A percentile compares a stretch with the other conserved stretches of the same genome.
These are phyloP conservation scores for Dalechampia spathulata DNA, from an alignment of 441 rosid genomes.

Conservation along the genomic window DNA sequence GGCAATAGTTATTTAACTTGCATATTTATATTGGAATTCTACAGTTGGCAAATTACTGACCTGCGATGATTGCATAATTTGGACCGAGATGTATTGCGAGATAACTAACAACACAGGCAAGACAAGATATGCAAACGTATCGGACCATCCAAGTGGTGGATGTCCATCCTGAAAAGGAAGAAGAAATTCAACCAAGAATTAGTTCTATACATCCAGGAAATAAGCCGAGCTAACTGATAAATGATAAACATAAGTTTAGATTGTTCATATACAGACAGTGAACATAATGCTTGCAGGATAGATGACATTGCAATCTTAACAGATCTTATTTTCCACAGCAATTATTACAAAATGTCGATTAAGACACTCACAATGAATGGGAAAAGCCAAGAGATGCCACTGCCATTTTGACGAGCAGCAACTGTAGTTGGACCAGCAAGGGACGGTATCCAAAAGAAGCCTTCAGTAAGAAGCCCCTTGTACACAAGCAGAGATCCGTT, in stretches of 20 bases:
- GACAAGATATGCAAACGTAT: constrained; percentile 82
- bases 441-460: constrained; percentile 98
- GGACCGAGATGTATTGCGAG: constrained; percentile 74
- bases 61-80: constrained; percentile 93
- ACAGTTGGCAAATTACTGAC: constrained; percentile 27
- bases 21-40: neutral
- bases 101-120: constrained; percentile 65
- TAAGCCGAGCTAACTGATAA: too few species aligned
- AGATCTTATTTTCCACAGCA: neutral
- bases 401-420: constrained; percentile 77
- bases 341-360: neutral
- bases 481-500: constrained; percentile 12
- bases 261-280: too few species aligned
- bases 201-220: neutral
- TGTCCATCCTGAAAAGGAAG: constrained; percentile 69
- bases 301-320: neutral
- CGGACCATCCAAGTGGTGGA: constrained; percentile 96
- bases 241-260: too few species aligned
- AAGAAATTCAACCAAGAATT: constrained; percentile 8
- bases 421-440: constrained; percentile 88
- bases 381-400: constrained; percentile 91
- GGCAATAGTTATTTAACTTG: too few species aligned
- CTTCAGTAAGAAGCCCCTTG: constrained; percentile 94
- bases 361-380: constrained; percentile 64
- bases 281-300: neutral